Conservation (phyloP, 139 green algal genomes). For the Pseudopediastrum boryanum region DNA sequence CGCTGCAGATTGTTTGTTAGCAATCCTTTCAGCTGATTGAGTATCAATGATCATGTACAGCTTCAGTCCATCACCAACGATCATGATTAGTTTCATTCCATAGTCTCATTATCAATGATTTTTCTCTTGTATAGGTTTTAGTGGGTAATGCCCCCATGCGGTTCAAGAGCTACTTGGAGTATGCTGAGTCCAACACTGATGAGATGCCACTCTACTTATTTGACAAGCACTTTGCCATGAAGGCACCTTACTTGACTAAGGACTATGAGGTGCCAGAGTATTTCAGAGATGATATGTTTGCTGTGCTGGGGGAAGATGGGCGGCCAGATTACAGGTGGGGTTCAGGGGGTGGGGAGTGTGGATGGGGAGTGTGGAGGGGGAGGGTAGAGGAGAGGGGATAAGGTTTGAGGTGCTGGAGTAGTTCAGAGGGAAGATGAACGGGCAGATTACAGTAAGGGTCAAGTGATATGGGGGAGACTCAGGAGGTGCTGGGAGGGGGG, state of each 20-base stretch:
- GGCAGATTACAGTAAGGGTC: too few species aligned
- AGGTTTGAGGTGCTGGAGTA: too few species aligned
- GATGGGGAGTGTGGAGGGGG: background rate
- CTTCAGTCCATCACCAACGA: too few species aligned
- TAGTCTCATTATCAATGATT: too few species aligned
- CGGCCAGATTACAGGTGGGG: conserved; percentile 77
- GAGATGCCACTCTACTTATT: conserved; percentile 91
- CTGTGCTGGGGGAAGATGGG: conserved; percentile 57
- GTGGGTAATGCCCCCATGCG: conserved; percentile 67
- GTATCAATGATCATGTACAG: too few species aligned
- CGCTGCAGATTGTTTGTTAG: too few species aligned
- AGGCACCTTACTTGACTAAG: conserved; percentile 59
- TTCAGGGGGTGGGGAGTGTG: background rate
- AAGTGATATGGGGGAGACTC: too few species aligned
- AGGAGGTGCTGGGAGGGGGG: too few species aligned
- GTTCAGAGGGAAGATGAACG: too few species aligned
- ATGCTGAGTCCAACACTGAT: conserved; percentile 54
- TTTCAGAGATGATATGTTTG: conserved; percentile 91
- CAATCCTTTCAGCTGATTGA: too few species aligned
- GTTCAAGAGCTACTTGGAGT: conserved; percentile 81
- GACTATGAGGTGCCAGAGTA: conserved; percentile 74
- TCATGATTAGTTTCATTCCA: too few species aligned
- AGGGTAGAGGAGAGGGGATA: too few species aligned
- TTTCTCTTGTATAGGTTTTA: conserved; percentile 8
- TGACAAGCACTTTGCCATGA: conserved; percentile 70